Conservation (phyloP, 805 yeast genomes). For the Yarrowia bubula region DNA sequence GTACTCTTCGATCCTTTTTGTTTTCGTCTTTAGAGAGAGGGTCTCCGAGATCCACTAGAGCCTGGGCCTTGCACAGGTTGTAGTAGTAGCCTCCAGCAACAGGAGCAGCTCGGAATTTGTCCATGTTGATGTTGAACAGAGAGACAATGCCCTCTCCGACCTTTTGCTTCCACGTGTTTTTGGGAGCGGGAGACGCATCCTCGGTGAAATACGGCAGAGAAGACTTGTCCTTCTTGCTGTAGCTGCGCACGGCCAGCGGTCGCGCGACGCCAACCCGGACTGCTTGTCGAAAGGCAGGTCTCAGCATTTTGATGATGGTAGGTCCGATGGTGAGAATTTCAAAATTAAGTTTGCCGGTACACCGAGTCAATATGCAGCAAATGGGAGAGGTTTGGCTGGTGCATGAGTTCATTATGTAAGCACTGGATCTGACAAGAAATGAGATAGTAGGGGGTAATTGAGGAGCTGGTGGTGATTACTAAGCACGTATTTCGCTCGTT, state of each 20-base stretch:
- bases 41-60: slow-evolving; percentile 6
- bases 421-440: neutral
- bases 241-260: neutral
- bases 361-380: neutral
- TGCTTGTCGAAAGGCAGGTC: slow-evolving; percentile 18
- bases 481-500: too few species aligned
- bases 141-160: slow-evolving; percentile 39
- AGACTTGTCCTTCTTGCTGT: neutral
- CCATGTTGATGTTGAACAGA: slow-evolving; percentile 79
- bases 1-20: slow-evolving; percentile 29
- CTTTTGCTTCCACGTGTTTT: slow-evolving; percentile 36
- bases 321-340: slow-evolving; percentile 18
- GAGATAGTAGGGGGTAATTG: neutral
- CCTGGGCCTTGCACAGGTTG: slow-evolving; percentile 78
- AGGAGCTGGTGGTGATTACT: neutral
- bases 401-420: neutral
- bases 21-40: slow-evolving; percentile 18
- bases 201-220: slow-evolving; percentile 14
- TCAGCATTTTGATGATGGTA: neutral
- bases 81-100: slow-evolving; percentile 88
- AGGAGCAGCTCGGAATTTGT: slow-evolving; percentile 86
- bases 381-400: neutral
- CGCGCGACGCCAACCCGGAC: slow-evolving; percentile 7
- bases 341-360: neutral
- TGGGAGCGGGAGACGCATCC: neutral